phyloP scores from a whole-genome alignment of 83 land plant genomes.

The Larix sibirica region DNA sequence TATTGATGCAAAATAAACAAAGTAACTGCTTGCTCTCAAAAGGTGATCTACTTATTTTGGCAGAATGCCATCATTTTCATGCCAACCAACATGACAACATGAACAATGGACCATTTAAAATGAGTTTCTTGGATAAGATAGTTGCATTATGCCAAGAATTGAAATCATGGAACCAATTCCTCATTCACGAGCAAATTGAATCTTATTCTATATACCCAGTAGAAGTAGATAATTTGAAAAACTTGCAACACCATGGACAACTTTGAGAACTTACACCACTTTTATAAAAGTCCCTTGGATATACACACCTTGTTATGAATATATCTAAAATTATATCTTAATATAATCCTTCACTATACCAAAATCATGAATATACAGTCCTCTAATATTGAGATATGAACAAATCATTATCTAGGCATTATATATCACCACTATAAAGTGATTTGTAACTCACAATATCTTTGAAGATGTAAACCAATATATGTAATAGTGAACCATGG shows the following conservation, averaged over 20 bases:
- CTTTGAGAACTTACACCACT: too few species aligned
- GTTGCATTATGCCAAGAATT: slow-evolving; percentile 64
- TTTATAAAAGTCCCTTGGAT: too few species aligned
- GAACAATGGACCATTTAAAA: slow-evolving; percentile 93
- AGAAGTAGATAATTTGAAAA: slow-evolving; percentile 77
- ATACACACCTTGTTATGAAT: too few species aligned
- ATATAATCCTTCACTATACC: too few species aligned
- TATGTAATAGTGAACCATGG: too few species aligned
- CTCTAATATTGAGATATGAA: too few species aligned
- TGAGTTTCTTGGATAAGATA: slow-evolving; percentile 67
- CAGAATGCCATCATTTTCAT: slow-evolving; percentile 80
- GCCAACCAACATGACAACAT: slow-evolving; percentile 92
- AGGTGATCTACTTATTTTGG: slow-evolving; percentile 78
- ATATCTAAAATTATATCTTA: too few species aligned
- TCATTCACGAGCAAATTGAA: slow-evolving; percentile 85
- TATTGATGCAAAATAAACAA: slow-evolving; percentile 88
- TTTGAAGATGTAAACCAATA: too few species aligned
- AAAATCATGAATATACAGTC: too few species aligned
- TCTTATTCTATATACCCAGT: slow-evolving; percentile 71
- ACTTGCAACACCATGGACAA: slow-evolving; percentile 76
- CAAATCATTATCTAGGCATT: too few species aligned
- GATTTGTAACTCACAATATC: too few species aligned
- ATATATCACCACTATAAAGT: too few species aligned
- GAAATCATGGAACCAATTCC: slow-evolving; percentile 84
- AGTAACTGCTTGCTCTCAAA: slow-evolving; percentile 70